Percentiles rank a stretch among this genome's conserved stretches.
Evolutionary conservation across 306 rosid genomes (phyloP).

Genomic region (Geum urbanum): DNA sequence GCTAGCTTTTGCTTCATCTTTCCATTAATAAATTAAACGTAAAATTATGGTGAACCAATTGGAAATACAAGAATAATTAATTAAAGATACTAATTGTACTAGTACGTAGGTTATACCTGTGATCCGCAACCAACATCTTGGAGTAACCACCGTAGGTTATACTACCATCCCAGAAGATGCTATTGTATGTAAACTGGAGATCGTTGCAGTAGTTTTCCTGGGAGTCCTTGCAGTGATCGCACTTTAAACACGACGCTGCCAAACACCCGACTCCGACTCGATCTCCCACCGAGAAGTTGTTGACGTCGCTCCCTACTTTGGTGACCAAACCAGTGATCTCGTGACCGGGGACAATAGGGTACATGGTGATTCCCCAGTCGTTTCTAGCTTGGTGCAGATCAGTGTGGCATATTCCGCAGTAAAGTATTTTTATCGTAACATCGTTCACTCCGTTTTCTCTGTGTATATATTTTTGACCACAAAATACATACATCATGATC

Average conservation of each 20-base stretch:
- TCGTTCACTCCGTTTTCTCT: slow-evolving; percentile 64
- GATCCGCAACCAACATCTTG: slow-evolving; percentile 50
- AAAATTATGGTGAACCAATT: not conserved
- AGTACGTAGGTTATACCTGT: slow-evolving; percentile 37
- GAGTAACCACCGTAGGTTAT: slow-evolving; percentile 81
- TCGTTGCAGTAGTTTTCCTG: slow-evolving; percentile 62
- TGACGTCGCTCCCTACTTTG: slow-evolving; percentile 56
- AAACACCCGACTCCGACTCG: slow-evolving; percentile 73
- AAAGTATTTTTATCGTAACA: slow-evolving; percentile 52
- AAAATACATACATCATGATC: too few relatives aligned
- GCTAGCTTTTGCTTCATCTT: not conserved
- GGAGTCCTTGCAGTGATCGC: slow-evolving; percentile 45
- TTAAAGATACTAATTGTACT: not conserved
- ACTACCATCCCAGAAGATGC: slow-evolving; percentile 84
- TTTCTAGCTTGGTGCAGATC: slow-evolving; percentile 55
- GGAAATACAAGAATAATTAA: not conserved
- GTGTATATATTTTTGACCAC: not conserved
- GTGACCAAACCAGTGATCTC: slow-evolving; percentile 62
- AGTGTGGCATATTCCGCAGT: slow-evolving; percentile 78
- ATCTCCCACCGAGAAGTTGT: slow-evolving; percentile 57
- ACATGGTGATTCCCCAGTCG: slow-evolving; percentile 75
- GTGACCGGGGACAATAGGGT: slow-evolving; percentile 81
- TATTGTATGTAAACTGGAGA: slow-evolving; percentile 45
- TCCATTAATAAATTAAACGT: not conserved
- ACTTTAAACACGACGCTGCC: slow-evolving; percentile 61